Evolutionary conservation across 306 rosid species (phyloP).

Genomic region (Lathyrus sativus): DNA sequence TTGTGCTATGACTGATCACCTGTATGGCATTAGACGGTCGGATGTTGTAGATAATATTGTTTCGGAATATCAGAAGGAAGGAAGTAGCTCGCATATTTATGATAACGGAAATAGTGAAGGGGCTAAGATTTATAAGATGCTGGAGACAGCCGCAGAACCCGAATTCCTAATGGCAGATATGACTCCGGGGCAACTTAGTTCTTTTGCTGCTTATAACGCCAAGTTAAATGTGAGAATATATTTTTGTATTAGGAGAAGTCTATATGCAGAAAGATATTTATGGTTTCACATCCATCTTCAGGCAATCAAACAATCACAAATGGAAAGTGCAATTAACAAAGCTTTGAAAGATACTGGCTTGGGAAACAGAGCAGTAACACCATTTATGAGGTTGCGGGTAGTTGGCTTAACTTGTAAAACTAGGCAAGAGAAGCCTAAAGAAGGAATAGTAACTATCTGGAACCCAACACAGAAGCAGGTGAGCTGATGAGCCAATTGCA

Average conservation of each 20-base stretch:
- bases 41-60: slow-evolving; percentile 61
- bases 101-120: slow-evolving; percentile 73
- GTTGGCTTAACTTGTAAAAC: slow-evolving; percentile 66
- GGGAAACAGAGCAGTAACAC: slow-evolving; percentile 67
- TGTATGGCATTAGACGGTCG: slow-evolving; percentile 61
- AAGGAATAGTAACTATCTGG: slow-evolving; percentile 89
- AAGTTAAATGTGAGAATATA: slow-evolving; percentile 65
- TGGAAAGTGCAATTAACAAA: slow-evolving; percentile 71
- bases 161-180: slow-evolving; percentile 91
- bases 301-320: slow-evolving; percentile 72
- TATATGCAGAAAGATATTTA: slow-evolving; percentile 38
- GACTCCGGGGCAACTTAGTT: slow-evolving; percentile 78
- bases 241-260: slow-evolving; percentile 36
- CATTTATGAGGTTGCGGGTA: slow-evolving; percentile 75
- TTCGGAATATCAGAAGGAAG: slow-evolving; percentile 66
- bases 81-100: slow-evolving; percentile 41
- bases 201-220: slow-evolving; percentile 69
- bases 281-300: slow-evolving; percentile 40
- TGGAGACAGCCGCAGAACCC: slow-evolving; percentile 84
- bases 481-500: slow-evolving; percentile 49
- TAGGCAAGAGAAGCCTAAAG: slow-evolving; percentile 51
- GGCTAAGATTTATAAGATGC: slow-evolving; percentile 73
- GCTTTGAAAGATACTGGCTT: slow-evolving; percentile 79
- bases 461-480: slow-evolving; percentile 90
- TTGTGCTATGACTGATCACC: slow-evolving; percentile 34